Conservation (phyloP, 306 rosid species). For the Inga laurina region DNA sequence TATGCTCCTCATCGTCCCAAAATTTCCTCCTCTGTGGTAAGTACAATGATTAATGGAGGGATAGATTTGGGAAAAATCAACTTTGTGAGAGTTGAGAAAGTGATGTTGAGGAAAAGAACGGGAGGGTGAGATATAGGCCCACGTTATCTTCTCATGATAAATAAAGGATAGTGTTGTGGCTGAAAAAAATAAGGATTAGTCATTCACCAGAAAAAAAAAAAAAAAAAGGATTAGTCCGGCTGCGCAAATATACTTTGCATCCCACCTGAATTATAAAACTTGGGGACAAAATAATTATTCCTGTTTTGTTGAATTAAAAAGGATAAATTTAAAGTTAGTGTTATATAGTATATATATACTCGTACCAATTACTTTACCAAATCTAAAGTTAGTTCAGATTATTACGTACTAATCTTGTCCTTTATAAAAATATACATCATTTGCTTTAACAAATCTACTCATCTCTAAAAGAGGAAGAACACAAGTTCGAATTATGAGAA, state of each 20-base stretch:
- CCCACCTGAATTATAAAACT: background rate
- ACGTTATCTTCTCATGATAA: background rate
- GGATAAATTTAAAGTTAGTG: background rate
- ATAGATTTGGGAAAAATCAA: background rate
- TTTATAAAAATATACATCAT: too few relatives aligned
- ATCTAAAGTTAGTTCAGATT: too few relatives aligned
- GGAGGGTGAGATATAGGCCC: background rate
- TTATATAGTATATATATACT: too few relatives aligned
- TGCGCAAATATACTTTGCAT: background rate
- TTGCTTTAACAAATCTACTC: too few relatives aligned
- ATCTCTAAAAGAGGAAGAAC: too few relatives aligned
- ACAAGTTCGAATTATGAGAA: too few relatives aligned
- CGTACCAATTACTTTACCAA: too few relatives aligned
- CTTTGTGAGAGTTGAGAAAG: background rate
- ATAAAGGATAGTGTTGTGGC: background rate
- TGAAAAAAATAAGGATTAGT: background rate
- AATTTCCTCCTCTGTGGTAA: background rate
- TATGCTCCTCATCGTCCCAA: constrained; percentile 39
- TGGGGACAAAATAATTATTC: too few relatives aligned
- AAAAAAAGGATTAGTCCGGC: too few relatives aligned
- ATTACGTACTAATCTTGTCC: too few relatives aligned
- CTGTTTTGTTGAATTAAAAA: too few relatives aligned
- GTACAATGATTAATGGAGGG: background rate
- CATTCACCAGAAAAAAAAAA: too few relatives aligned
- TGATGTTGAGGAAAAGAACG: background rate